Conservation (phyloP, 192 early-diverging fungal species). For the Linnemannia elongata region DNA sequence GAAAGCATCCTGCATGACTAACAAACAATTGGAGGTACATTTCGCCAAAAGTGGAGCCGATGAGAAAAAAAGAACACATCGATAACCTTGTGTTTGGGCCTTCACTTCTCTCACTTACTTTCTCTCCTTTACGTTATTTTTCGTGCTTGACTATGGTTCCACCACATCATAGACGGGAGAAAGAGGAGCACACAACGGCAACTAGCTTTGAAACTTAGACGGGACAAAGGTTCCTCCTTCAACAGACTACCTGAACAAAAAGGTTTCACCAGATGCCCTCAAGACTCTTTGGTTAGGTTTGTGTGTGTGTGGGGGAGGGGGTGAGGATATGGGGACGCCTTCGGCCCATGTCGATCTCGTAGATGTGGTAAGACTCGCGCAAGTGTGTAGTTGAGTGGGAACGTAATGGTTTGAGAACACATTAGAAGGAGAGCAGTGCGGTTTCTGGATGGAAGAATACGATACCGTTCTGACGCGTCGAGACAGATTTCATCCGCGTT, state of each 20-base stretch:
- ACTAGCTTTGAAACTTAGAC: neutral
- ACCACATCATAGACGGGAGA: too few species aligned
- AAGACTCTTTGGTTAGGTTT: neutral
- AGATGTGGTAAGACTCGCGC: neutral
- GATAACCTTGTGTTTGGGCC: neutral
- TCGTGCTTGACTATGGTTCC: neutral
- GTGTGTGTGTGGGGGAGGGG: too few species aligned
- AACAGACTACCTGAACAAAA: neutral
- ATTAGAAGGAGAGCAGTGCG: neutral
- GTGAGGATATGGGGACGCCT: neutral
- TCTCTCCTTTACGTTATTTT: neutral
- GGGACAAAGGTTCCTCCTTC: neutral
- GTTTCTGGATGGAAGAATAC: neutral
- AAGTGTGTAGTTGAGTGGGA: neutral
- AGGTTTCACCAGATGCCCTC: neutral
- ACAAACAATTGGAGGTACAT: neutral
- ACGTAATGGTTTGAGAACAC: neutral
- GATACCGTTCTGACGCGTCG: neutral
- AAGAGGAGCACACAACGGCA: neutral
- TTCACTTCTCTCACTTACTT: neutral
- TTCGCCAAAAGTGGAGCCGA: neutral
- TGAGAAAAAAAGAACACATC: neutral
- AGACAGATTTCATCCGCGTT: neutral
- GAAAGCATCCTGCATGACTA: neutral
- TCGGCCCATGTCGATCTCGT: neutral